Base-by-base conservation (phyloP, 805 yeast species). In the Cyberlindnera saturnus region DNA sequence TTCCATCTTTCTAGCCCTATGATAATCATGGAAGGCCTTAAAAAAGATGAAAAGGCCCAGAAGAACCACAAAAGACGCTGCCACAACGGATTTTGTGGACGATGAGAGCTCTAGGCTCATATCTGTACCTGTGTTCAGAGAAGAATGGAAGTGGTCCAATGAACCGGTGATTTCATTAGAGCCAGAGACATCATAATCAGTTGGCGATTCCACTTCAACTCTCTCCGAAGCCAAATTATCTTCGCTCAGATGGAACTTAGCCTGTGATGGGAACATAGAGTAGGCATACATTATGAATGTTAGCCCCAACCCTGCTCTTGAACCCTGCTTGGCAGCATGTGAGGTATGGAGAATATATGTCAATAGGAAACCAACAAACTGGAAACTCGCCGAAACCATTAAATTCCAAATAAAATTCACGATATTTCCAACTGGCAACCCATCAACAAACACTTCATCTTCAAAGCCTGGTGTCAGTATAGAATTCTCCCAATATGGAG, bases 251-350 rank as follows among this genome's bases (percentile, higher is more conserved):
- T 52, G 55, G 26, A 60, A 55, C 20, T 52, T 55, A 44, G 50
- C 56, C 5, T 60, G 63, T 62, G 44, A 64, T 2, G 85, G 82
- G 32, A 76, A 64, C 66, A 78, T 70, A 29, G 72, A 66, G 49
- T 73, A 75, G 3, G 86, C 96, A 50, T 81, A 79, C 42, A 82
- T 77, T 41, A 91, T 69, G 49, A 93, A 75, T 0, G 96, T 88
- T 47, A 86, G 59, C 3, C 98, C 98, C 44, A 93, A 66, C 0
- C 99, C 99, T 16, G 91, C 85, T 48, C 96, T 71, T 2, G 97
- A 83, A 3, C 99, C 99, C 57, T 90, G 90, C 60, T 87, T 88
- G 4, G 97, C 96, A 5, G 98, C 97, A 61, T 93, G 99, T 3
- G 97, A 86, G 1, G 98, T 91, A 64, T 93, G 98, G 42, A 93